A percentile compares a stretch with the other conserved stretches of the same genome.
phyloP scores from a whole-genome alignment of 2,329 filamentous ascomycete genomes.

The Botryotinia calthae region DNA sequence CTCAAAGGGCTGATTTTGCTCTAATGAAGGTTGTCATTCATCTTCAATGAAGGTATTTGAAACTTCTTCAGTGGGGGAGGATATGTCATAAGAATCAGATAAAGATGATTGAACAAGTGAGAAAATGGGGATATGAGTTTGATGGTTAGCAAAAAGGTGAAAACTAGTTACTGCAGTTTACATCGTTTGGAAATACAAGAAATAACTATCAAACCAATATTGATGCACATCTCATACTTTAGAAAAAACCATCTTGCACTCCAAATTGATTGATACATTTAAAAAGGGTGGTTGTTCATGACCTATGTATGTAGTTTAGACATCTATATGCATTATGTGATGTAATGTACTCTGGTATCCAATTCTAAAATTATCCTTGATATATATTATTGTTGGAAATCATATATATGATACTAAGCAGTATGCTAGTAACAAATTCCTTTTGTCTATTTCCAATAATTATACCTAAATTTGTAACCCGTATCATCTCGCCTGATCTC shows the following conservation, averaged over 20 bases:
- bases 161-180: neutral
- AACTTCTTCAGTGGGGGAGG: neutral
- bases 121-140: slow-evolving; percentile 10
- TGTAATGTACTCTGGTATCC: neutral
- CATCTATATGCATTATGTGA: neutral
- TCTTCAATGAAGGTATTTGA: neutral
- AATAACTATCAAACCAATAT: neutral
- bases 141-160: neutral
- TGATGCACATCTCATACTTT: neutral
- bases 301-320: neutral
- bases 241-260: neutral
- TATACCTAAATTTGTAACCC: neutral
- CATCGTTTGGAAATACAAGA: neutral
- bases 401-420: too few species aligned
- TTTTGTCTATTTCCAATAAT: too few species aligned
- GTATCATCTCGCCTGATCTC: neutral
- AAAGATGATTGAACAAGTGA: neutral
- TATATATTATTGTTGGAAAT: too few species aligned
- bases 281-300: neutral
- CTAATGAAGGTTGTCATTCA: slow-evolving; percentile 1
- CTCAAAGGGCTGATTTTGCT: neutral
- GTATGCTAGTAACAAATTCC: too few species aligned
- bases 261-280: neutral
- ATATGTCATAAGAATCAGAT: neutral
- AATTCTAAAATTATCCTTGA: neutral